Conservation (phyloP, 495 filamentous ascomycete species). For the Penicillium pulvis region DNA sequence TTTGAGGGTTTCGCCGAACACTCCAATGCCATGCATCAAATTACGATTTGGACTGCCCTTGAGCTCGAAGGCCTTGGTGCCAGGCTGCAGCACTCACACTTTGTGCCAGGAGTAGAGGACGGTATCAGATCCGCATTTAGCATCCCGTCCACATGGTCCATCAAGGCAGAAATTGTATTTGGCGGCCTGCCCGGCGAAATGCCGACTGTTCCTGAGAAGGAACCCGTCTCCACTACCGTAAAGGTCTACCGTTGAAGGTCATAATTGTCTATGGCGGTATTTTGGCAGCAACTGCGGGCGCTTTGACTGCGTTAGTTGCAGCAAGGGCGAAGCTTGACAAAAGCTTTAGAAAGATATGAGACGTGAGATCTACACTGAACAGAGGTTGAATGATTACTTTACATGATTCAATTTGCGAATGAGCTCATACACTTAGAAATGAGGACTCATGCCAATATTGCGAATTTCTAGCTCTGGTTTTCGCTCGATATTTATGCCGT, state of each 20-base stretch:
- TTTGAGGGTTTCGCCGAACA: slow-evolving; percentile 1
- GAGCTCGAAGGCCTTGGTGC: slow-evolving; percentile 39
- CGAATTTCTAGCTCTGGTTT: no score
- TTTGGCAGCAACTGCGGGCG: no score
- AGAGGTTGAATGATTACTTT: no score
- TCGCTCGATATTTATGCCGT: no score
- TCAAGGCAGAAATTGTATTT: slow-evolving; percentile 44
- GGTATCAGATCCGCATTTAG: slow-evolving; percentile 28
- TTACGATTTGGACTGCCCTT: slow-evolving; percentile 39
- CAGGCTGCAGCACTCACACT: slow-evolving; percentile 46
- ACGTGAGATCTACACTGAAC: no score
- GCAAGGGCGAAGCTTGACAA: no score
- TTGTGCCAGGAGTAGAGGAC: slow-evolving; percentile 29
- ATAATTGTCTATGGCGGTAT: no score
- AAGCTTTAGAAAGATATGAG: no score
- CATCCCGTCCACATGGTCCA: slow-evolving; percentile 32
- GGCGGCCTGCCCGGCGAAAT: slow-evolving; percentile 18
- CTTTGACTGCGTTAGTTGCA: no score
- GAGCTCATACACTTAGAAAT: no score
- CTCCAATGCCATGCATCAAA: slow-evolving; percentile 5
- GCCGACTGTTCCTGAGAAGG: neutral
- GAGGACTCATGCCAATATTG: no score
- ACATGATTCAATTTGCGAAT: no score
- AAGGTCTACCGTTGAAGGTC: neutral
- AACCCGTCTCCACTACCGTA: slow-evolving; percentile 3